Evolutionary conservation across 495 filamentous ascomycete species (phyloP), one percentile per base, ranked within the genome.

Genomic region (Parachaetomium inaequale): DNA sequence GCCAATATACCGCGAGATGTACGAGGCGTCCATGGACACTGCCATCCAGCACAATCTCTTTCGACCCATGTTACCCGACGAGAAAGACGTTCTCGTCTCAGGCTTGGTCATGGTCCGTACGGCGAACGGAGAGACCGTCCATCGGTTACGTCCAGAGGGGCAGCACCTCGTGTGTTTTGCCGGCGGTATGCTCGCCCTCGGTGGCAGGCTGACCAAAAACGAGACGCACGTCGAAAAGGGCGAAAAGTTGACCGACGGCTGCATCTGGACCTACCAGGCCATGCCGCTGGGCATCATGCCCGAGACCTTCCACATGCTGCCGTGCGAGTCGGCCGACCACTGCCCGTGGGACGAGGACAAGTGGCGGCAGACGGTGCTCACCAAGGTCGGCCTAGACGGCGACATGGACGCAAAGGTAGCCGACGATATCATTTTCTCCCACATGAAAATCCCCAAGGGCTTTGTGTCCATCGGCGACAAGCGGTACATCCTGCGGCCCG

Each of bases 171-270:
- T 63, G 8, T 96, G 92, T 72, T 96, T 94, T 66, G 82, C 82
- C 1, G 92, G 92, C 15, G 92, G 90, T 23, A 93, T 95, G 89
- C 82, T 93, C 46, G 90, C 85, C 11, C 73, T 96, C 21, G 92
- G 89, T 23, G 87, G 88, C 43, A 87, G 85, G 70, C 76, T 90
- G 1, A 86, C 92, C 59, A 75, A 81, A 19, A 81, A 86, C 43
- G 76, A 83, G 7, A 79, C 80, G 6, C 89, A 96, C 69, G 70
- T 95, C 38, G 81, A 88, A 2, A 80, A 90, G 49, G 92, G 86
- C 15, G 75, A 78, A 50, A 88, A 90, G 70, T 75, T 95, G 26
- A 89, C 87, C 1, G 87, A 93, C 62, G 92, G 90, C 36, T 96
- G 92, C 70, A 81, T 93, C 17, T 96, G 89, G 91, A 83, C 88